Base-by-base conservation (phyloP, 2,329 filamentous ascomycete species). In the Gaeumannomyces sp. region DNA sequence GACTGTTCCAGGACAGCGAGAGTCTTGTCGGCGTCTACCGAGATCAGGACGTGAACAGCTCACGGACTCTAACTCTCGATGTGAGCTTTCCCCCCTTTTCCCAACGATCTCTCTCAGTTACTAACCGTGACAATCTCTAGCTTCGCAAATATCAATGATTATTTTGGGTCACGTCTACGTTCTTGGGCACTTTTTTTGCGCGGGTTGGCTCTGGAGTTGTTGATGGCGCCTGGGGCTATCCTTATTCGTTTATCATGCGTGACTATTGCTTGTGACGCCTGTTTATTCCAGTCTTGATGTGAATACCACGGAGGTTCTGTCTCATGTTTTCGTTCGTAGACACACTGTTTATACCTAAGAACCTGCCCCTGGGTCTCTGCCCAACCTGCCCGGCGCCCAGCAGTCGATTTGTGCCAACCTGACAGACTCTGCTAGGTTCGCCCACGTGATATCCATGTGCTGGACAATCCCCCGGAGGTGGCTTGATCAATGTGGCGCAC, bases 1-100 rank as follows among this genome's bases (percentile, higher is more conserved):
- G 93, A 1, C 81, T 99, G 65, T 99, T 98, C 80, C 93, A 99
- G 78, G 91, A 96, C 76, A 97, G 92, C 73, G 93, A 99, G 82
- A 96, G 93, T 67, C 77, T 99, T 71, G 93, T 99, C 5, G 95
- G 95, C 63, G 93, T 99, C 14, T 98, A 97, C 80, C 85, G 95
- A 69, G 96, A 99, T 74, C 95, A 99, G 79, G 88, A 89, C 65
- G 91, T 92, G 65, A 99, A 98, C 78, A 96, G 90, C 72, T 96
- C 91, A 71, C 90, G 92, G 78, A 91, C 92, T 53, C 80, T 99
- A 78, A 98, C 93, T 65, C 81, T 99, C 72, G 95, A 99, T 88
- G 93, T 98, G 81, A 94, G 94, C 81, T 60, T 35, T 35, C 27
- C 10, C n/a, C 28, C 35, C 25, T n/a, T 11, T 28, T 10, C 6